A percentile compares a stretch with the other conserved stretches of the same genome.
These are phyloP conservation scores for Hamamelis virginiana DNA, from an alignment of 164 flowering plant genomes.

Conservation along the genomic window DNA sequence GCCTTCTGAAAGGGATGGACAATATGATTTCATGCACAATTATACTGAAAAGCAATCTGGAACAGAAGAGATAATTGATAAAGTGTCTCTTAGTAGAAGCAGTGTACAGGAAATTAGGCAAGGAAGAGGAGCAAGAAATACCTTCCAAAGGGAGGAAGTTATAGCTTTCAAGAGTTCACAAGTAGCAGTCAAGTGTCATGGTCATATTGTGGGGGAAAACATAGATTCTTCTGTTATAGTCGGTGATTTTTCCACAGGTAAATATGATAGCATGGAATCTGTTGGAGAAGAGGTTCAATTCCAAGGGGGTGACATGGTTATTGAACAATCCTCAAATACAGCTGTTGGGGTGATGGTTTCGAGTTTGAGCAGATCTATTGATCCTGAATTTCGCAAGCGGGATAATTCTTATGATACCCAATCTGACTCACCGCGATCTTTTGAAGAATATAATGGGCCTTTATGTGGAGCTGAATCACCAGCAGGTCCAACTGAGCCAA, in stretches of 20 bases:
- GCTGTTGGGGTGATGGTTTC: conserved; percentile 3
- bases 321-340: conserved; percentile 8
- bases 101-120: conserved; percentile 8
- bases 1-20: conserved; percentile 23
- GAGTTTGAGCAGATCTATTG: conserved; percentile 14
- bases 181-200: conserved; percentile 4
- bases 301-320: conserved; percentile 11
- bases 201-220: conserved; percentile 14
- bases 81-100: conserved; percentile 9
- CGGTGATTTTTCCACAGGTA: conserved; percentile 10
- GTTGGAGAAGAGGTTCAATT: conserved; percentile 5
- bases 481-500: conserved; percentile 14
- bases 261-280: conserved; percentile 26
- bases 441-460: conserved; percentile 25
- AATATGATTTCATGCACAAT: conserved; percentile 9
- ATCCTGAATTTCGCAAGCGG: conserved; percentile 17
- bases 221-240: conserved; percentile 21
- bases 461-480: conserved; percentile 21
- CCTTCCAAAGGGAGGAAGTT: conserved; percentile 16
- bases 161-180: conserved; percentile 16
- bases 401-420: conserved; percentile 10
- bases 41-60: conserved; percentile 12
- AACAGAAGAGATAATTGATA: conserved; percentile 16
- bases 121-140: conserved; percentile 15
- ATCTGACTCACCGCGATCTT: conserved; percentile 19